These are phyloP conservation scores for Wickerhamomyces hampshirensis DNA, from an alignment of 805 yeast species.

Conservation along the genomic window DNA sequence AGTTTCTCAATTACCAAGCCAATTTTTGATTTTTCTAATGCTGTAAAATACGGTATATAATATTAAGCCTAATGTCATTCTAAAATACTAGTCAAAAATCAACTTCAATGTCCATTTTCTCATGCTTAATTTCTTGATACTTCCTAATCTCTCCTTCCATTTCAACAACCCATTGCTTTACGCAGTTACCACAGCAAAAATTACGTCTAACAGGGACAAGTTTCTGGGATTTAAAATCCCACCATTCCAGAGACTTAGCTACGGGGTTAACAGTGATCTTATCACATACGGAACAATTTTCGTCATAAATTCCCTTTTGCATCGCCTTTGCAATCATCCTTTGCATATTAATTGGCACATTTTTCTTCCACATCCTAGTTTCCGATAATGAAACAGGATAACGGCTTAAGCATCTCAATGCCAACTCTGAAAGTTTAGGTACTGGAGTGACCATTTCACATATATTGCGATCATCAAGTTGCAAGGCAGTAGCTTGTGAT, in stretches of 20 bases:
- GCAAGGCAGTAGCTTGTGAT: conserved; percentile 2
- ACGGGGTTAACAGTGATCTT: conserved; percentile 46
- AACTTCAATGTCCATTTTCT: not conserved
- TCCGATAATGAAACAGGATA: conserved; percentile 54
- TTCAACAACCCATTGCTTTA: conserved; percentile 27
- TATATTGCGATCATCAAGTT: conserved; percentile 18
- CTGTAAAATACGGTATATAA: not conserved
- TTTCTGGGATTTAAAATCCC: conserved; percentile 52
- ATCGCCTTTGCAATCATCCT: conserved; percentile 45
- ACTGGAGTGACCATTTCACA: conserved; percentile 24
- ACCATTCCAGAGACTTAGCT: conserved; percentile 62
- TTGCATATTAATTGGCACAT: conserved; percentile 42
- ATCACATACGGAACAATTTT: conserved; percentile 49
- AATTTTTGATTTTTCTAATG: not conserved
- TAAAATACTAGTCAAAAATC: not conserved
- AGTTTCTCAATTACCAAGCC: too few species aligned
- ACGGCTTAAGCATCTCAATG: conserved; percentile 43
- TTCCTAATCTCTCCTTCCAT: conserved; percentile 10
- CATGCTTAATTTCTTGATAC: conserved; percentile 1
- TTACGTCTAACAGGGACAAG: conserved; percentile 48
- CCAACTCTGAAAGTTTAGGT: conserved; percentile 44
- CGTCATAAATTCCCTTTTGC: conserved; percentile 46
- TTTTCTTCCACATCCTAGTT: conserved; percentile 46
- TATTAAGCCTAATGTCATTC: too few species aligned
- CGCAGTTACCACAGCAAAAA: conserved; percentile 53